phyloP scores from a whole-genome alignment of 306 rosid genomes.

The Acacia confusa region DNA sequence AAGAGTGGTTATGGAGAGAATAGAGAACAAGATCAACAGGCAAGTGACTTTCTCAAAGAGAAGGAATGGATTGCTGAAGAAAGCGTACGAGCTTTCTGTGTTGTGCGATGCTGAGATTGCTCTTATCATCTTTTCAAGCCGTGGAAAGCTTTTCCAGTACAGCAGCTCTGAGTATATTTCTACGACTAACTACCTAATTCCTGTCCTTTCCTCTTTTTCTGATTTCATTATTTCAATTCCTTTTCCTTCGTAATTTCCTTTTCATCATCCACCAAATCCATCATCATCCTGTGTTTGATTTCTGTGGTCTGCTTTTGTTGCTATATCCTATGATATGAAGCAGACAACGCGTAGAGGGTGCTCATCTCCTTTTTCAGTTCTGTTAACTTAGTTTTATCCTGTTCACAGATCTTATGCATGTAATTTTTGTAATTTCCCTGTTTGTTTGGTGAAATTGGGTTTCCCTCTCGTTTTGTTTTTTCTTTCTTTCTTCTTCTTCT shows the following conservation, averaged over 20 bases:
- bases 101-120: slow-evolving; percentile 83
- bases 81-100: slow-evolving; percentile 80
- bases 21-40: slow-evolving; percentile 81
- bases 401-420: not conserved
- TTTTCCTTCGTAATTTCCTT: not conserved
- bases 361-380: not conserved
- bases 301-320: not conserved
- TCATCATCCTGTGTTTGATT: not conserved
- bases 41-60: slow-evolving; percentile 87
- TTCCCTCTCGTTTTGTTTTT: not conserved
- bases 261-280: not conserved
- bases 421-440: not conserved
- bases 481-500: not conserved
- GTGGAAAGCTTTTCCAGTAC: slow-evolving; percentile 80
- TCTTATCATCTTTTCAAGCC: slow-evolving; percentile 69
- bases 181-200: not conserved
- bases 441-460: not conserved
- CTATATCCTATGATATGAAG: not conserved
- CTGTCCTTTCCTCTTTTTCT: not conserved
- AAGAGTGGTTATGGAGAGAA: slow-evolving; percentile 77
- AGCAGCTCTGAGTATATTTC: slow-evolving; percentile 54
- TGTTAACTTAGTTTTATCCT: not conserved
- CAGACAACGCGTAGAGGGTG: not conserved
- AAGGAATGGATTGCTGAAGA: slow-evolving; percentile 76
- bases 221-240: not conserved